A percentile compares a stretch with the other conserved stretches of the same genome.
These are phyloP conservation scores for Colletotrichum falcatum DNA, from an alignment of 2,329 filamentous ascomycete species.

Conservation along the genomic window DNA sequence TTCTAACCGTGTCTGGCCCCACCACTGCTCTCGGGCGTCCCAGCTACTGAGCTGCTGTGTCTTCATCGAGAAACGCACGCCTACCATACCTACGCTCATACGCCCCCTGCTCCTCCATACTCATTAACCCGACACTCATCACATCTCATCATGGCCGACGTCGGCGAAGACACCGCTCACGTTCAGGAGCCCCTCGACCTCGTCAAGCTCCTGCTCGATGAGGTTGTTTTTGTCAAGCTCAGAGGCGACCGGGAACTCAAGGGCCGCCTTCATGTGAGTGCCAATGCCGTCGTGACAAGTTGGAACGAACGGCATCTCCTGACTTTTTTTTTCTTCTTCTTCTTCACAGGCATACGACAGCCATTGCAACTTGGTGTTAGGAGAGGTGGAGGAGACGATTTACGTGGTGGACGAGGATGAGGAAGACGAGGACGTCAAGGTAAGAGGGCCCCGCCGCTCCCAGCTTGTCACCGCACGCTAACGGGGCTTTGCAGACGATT, in stretches of 20 bases:
- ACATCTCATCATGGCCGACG: conserved; percentile 78
- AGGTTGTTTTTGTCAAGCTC: conserved; percentile 97
- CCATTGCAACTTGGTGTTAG: conserved; percentile 96
- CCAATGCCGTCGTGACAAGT: conserved; percentile 35
- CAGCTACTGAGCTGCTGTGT: conserved; percentile 33
- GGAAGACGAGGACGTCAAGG: conserved; percentile 80
- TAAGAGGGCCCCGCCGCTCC: conserved; percentile 52
- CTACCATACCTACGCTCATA: not conserved
- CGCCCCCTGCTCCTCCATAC: not conserved
- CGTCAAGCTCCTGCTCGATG: conserved; percentile 92
- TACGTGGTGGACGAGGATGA: conserved; percentile 93
- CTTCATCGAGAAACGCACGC: conserved; percentile 19
- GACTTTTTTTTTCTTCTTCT: not conserved
- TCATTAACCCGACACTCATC: conserved; percentile 9
- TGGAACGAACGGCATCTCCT: conserved; percentile 7
- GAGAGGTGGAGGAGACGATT: conserved; percentile 97
- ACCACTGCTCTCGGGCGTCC: conserved; percentile 28
- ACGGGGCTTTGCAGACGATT: conserved; percentile 72
- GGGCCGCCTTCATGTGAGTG: conserved; percentile 88
- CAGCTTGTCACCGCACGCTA: not conserved
- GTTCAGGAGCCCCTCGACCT: conserved; percentile 95
- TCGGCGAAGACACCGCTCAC: conserved; percentile 76
- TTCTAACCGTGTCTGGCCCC: conserved; percentile 32
- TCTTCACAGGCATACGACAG: conserved; percentile 88
- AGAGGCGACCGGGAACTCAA: conserved; percentile 95